Conservation (phyloP, 2,329 filamentous ascomycete species). For the Ophiostoma pallidulum region DNA sequence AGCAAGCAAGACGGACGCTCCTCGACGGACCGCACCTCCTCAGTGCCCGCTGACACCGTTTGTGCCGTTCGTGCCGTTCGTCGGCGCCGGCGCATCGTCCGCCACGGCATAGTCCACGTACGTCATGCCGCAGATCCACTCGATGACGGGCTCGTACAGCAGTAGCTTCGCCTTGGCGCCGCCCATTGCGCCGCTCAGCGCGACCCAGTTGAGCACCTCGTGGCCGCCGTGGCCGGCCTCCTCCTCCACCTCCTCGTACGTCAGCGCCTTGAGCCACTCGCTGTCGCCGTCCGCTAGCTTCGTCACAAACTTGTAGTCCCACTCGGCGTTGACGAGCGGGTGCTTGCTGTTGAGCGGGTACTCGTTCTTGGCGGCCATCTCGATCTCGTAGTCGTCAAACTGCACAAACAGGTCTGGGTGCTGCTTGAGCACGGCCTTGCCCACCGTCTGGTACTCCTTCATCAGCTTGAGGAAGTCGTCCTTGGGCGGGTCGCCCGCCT, state of each 20-base stretch:
- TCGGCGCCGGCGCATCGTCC: neutral
- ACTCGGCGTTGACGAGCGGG: slow-evolving; percentile 16
- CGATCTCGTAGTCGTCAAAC: slow-evolving; percentile 16
- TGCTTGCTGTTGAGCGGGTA: slow-evolving; percentile 17
- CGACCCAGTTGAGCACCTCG: slow-evolving; percentile 17
- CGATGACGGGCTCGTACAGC: slow-evolving; percentile 15
- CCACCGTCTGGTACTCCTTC: slow-evolving; percentile 17
- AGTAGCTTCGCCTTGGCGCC: slow-evolving; percentile 14
- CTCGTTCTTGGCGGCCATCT: slow-evolving; percentile 16
- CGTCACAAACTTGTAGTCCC: slow-evolving; percentile 12
- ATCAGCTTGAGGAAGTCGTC: slow-evolving; percentile 16
- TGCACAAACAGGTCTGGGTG: slow-evolving; percentile 14
- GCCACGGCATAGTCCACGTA: slow-evolving; percentile 12
- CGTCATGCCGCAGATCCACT: slow-evolving; percentile 17
- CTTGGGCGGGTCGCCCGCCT: slow-evolving; percentile 15
- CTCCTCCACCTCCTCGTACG: slow-evolving; percentile 17
- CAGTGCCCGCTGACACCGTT: neutral
- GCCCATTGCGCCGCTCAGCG: slow-evolving; percentile 13
- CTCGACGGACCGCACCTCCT: neutral
- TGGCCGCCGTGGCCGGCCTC: slow-evolving; percentile 15
- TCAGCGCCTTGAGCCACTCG: slow-evolving; percentile 10
- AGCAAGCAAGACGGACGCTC: no score
- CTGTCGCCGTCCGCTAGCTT: slow-evolving; percentile 10
- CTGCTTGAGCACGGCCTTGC: slow-evolving; percentile 12
- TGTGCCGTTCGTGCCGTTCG: neutral